A percentile compares a stretch with the other conserved stretches of the same genome.
phyloP scores from a whole-genome alignment of 176 grass and related monocot species.

The Carex scoparia region DNA sequence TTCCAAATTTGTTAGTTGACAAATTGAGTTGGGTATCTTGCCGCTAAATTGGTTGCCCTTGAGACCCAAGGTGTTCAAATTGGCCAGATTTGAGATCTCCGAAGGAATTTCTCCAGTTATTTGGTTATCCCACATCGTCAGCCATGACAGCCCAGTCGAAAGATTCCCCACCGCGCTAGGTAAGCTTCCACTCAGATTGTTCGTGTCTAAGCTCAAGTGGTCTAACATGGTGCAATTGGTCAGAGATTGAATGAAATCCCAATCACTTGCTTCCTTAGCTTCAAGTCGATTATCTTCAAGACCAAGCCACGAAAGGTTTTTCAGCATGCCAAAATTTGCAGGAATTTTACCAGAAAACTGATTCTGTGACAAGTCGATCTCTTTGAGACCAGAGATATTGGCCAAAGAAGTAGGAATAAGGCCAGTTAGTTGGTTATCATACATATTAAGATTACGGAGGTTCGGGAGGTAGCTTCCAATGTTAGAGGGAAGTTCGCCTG shows the following conservation, averaged over 20 bases:
- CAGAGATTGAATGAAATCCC: slow-evolving; percentile 28
- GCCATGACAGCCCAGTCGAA: slow-evolving; percentile 9
- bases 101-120: slow-evolving; percentile 29
- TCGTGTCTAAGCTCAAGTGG: background rate
- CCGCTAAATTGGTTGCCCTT: slow-evolving; percentile 30
- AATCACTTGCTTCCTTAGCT: slow-evolving; percentile 21
- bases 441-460: slow-evolving; percentile 49
- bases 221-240: slow-evolving; percentile 25
- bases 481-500: slow-evolving; percentile 56
- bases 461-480: slow-evolving; percentile 48
- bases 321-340: slow-evolving; percentile 61
- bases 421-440: slow-evolving; percentile 61
- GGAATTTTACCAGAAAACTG: slow-evolving; percentile 73
- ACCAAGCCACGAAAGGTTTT: slow-evolving; percentile 58
- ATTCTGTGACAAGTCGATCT: slow-evolving; percentile 64
- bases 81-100: slow-evolving; percentile 19
- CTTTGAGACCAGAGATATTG: slow-evolving; percentile 36
- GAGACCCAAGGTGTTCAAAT: slow-evolving; percentile 24
- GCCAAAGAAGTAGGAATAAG: slow-evolving; percentile 54
- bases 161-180: slow-evolving; percentile 29
- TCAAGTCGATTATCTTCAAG: slow-evolving; percentile 27
- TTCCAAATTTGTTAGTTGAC: slow-evolving; percentile 16
- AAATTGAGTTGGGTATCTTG: slow-evolving; percentile 14
- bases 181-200: slow-evolving; percentile 25
- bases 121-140: slow-evolving; percentile 26